Evolutionary conservation across 352 stramenopile genomes (phyloP).

Genomic region (Plasmopara muralis): DNA sequence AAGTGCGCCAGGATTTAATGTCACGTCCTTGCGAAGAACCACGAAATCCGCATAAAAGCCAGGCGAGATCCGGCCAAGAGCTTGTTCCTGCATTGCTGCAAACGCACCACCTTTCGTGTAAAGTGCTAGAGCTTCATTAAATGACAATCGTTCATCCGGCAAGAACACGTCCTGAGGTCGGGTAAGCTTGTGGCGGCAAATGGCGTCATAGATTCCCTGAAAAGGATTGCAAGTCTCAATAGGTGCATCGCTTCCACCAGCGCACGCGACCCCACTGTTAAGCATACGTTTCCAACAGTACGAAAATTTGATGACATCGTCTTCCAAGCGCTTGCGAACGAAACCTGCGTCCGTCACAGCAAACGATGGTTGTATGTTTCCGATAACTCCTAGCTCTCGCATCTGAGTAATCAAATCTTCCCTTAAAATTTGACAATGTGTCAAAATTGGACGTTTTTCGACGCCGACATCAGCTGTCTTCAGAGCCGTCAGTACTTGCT

Average conservation of each 20-base stretch:
- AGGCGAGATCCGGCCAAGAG: slow-evolving; percentile 41
- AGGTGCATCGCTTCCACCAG: slow-evolving; percentile 75
- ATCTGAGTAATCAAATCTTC: slow-evolving; percentile 66
- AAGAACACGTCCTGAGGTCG: slow-evolving; percentile 48
- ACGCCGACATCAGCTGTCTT: slow-evolving; percentile 36
- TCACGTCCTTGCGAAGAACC: slow-evolving; percentile 54
- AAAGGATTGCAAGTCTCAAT: slow-evolving; percentile 87
- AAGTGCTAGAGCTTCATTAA: slow-evolving; percentile 65
- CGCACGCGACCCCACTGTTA: slow-evolving; percentile 59
- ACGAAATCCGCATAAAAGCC: slow-evolving; percentile 71
- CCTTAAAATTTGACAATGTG: slow-evolving; percentile 85
- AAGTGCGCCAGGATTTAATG: slow-evolving; percentile 32
- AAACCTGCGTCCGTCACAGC: slow-evolving; percentile 81
- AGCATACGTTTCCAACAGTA: slow-evolving; percentile 87
- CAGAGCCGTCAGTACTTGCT: slow-evolving; percentile 70
- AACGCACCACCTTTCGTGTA: slow-evolving; percentile 79
- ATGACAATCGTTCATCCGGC: slow-evolving; percentile 57
- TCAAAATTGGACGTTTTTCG: slow-evolving; percentile 75
- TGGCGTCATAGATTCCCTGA: slow-evolving; percentile 84
- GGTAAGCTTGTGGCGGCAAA: slow-evolving; percentile 59
- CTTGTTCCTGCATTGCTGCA: slow-evolving; percentile 50
- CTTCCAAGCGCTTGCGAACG: slow-evolving; percentile 63
- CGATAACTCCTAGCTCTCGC: slow-evolving; percentile 69
- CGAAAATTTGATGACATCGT: slow-evolving; percentile 49
- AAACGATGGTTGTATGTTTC: slow-evolving; percentile 86